A percentile compares a stretch with the other conserved stretches of the same genome.
Evolutionary conservation across 495 filamentous ascomycete genomes (phyloP).

Genomic region (Penicillium coffeae): DNA sequence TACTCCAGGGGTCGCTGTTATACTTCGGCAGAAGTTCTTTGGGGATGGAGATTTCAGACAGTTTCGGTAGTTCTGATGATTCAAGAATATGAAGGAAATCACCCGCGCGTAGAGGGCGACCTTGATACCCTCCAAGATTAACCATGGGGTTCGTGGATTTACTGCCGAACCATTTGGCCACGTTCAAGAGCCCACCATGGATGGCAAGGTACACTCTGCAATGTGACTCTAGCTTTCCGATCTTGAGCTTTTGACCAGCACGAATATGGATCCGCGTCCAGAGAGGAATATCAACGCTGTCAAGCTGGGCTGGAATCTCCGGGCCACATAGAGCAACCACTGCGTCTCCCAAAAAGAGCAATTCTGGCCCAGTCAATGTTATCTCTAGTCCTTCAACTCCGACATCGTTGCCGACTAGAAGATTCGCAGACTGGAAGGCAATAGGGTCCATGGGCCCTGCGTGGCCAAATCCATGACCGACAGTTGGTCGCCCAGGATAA

Average conservation of each 20-base stretch:
- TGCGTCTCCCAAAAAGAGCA: conserved; percentile 48
- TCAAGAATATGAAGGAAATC: conserved; percentile 37
- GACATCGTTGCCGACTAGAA: conserved; percentile 52
- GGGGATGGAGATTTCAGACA: conserved; percentile 16
- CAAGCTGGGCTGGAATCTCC: conserved; percentile 42
- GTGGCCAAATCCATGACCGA: conserved; percentile 48
- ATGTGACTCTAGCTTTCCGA: conserved; percentile 49
- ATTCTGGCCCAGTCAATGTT: conserved; percentile 55
- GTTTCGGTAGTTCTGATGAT: conserved; percentile 6
- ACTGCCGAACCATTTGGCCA: conserved; percentile 55
- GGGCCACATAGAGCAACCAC: conserved; percentile 54
- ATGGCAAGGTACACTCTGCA: conserved; percentile 51
- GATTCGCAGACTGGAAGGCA: conserved; percentile 37
- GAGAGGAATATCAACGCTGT: conserved; percentile 44
- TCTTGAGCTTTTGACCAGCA: conserved; percentile 50
- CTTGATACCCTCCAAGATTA: conserved; percentile 57
- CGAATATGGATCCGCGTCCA: conserved; percentile 51
- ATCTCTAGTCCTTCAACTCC: conserved; percentile 55
- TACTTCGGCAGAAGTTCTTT: conserved; percentile 33
- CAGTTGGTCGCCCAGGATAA: conserved; percentile 49
- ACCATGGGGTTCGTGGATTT: conserved; percentile 56
- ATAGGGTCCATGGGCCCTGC: conserved; percentile 49
- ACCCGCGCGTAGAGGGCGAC: conserved; percentile 48
- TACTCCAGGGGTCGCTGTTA: conserved; percentile 33
- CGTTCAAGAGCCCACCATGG: conserved; percentile 51